Conservation (phyloP, 148 eudicot species). For the Fagopyrum tataricum region DNA sequence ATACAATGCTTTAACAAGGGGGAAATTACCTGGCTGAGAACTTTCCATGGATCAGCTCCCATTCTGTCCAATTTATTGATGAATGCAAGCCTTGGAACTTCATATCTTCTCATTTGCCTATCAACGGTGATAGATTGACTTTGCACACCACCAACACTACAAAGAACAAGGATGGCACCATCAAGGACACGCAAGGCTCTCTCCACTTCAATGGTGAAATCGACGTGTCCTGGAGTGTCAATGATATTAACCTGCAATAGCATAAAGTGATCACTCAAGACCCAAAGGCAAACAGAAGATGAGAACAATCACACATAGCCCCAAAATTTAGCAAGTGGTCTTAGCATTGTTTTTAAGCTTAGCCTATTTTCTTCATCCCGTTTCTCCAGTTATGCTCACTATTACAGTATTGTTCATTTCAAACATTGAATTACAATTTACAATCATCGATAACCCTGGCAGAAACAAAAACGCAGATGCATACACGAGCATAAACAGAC, state of each 20-base stretch:
- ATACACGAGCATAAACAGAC: neutral
- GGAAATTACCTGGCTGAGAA: constrained; percentile 72
- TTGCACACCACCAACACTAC: constrained; percentile 99
- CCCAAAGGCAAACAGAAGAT: neutral
- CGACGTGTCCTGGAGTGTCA: constrained; percentile 98
- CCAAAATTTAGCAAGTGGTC: neutral
- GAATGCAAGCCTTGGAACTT: constrained; percentile 92
- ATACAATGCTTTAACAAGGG: neutral
- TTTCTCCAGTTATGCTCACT: neutral
- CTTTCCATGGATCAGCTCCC: constrained; percentile 99
- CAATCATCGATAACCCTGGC: neutral
- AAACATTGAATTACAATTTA: neutral
- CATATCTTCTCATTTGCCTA: constrained; percentile 97
- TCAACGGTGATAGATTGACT: constrained; percentile 98
- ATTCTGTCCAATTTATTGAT: constrained; percentile 92
- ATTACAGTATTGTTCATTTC: neutral
- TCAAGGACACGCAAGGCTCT: constrained; percentile 98
- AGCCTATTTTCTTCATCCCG: neutral
- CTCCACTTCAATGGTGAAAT: constrained; percentile 98
- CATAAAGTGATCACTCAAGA: constrained; percentile 1
- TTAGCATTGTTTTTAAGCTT: neutral
- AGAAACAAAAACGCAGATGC: neutral
- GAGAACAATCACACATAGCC: neutral
- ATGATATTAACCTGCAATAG: constrained; percentile 78
- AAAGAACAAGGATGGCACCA: constrained; percentile 97